Evolutionary conservation across 73 alveolate species (phyloP).

Genomic region (Paramecium tetraurelia): DNA sequence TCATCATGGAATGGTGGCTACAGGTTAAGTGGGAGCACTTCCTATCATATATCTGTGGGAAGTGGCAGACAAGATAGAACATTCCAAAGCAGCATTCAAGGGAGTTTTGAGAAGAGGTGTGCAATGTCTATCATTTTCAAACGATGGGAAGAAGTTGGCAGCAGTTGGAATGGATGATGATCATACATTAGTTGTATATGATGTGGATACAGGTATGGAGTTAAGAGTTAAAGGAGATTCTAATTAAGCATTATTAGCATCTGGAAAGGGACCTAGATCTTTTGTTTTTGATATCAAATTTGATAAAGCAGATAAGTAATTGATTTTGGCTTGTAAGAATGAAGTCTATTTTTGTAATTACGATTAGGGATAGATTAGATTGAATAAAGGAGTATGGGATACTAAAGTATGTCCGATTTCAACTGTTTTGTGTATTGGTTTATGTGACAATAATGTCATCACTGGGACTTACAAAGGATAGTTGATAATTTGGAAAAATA

Average conservation of each 20-base stretch:
- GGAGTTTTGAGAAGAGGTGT: constrained; percentile 88
- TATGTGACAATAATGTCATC: constrained; percentile 75
- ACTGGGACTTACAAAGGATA: constrained; percentile 90
- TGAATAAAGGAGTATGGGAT: constrained; percentile 90
- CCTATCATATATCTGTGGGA: constrained; percentile 91
- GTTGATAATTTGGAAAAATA: constrained; percentile 80
- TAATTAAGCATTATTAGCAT: constrained; percentile 62
- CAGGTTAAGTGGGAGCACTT: constrained; percentile 93
- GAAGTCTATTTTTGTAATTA: constrained; percentile 83
- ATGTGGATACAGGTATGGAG: constrained; percentile 75
- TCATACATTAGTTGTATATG: constrained; percentile 90
- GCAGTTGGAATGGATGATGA: constrained; percentile 93
- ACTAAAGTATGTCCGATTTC: constrained; percentile 72
- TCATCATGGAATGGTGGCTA: constrained; percentile 74
- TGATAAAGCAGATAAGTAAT: constrained; percentile 70
- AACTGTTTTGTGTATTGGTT: constrained; percentile 84
- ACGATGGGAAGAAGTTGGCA: constrained; percentile 88
- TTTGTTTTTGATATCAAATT: constrained; percentile 83
- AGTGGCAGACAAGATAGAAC: constrained; percentile 66
- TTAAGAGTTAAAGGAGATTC: constrained; percentile 56
- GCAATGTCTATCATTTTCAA: constrained; percentile 83
- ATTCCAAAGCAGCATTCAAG: constrained; percentile 77
- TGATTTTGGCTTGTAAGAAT: constrained; percentile 86
- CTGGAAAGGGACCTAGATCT: constrained; percentile 92
- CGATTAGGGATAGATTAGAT: constrained; percentile 71